Evolutionary conservation across 225 moss, liverwort and hornwort genomes (phyloP).

Genomic region (Neckera pumila): DNA sequence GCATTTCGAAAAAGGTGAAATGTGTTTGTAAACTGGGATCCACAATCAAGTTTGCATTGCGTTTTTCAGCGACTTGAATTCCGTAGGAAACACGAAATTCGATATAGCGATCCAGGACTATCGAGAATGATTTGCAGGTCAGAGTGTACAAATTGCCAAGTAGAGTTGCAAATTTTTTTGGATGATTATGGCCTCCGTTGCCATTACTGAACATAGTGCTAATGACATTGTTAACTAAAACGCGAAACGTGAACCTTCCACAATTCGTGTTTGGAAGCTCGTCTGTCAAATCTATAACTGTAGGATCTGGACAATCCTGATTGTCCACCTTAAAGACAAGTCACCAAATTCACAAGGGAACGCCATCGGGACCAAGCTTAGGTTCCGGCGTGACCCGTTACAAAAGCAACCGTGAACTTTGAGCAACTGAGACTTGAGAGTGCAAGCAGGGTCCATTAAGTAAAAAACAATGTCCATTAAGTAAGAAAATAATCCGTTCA

Average conservation of each 20-base stretch:
- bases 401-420: neutral
- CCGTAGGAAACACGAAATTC: neutral
- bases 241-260: neutral
- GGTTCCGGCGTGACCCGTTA: neutral
- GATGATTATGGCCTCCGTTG: neutral
- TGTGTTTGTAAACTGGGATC: neutral
- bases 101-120: neutral
- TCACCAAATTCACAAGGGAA: neutral
- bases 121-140: neutral
- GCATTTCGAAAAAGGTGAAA: neutral
- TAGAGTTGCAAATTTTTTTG: no score
- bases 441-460: neutral
- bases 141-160: neutral
- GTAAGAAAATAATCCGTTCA: neutral
- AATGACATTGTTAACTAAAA: neutral
- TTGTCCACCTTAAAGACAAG: neutral
- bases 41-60: neutral
- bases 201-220: neutral
- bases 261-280: neutral
- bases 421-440: neutral
- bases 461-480: neutral
- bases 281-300: neutral
- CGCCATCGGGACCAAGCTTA: neutral
- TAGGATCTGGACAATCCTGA: neutral
- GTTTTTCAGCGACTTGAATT: neutral